Evolutionary conservation across 1,139 yeast genomes (phyloP), one percentile per base, ranked within the genome.

Genomic region (Candida sp.): DNA sequence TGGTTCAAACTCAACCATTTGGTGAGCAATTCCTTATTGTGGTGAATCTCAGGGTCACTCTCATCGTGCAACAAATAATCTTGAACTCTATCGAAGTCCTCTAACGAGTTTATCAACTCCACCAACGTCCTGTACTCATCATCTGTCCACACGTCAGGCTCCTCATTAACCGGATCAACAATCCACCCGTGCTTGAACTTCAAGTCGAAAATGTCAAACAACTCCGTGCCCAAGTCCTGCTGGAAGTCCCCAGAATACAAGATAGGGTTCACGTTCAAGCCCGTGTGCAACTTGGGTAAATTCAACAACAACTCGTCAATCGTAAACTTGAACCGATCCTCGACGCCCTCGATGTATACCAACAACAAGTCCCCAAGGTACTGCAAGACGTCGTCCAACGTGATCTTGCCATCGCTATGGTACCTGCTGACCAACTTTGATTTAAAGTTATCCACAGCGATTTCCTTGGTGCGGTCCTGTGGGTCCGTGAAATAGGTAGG

Each of bases 231-330:
- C 51, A 68, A 66, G 63, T 71, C 75, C 38, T 63, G 60, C n/a
- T 77, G 80, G 58, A 89, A 88, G 0, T 78, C 68, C 1, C 94
- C 94, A 58, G 83, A 80, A 12, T 62, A 54, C 58, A 93, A 82
- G 44, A 80, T 75, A 0, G 96, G 93, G 60, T 91, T 85, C 9
- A 92, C 86, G 46, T 84, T 80, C 44, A 92, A 73, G 0, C 98
- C 98, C 0, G 86, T 77, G 55, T 86, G 87, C 42, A 93, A 70
- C 37, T 75, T 69, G 0, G 97, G 96, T 42, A 93, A 70, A 39
- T 78, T 63, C 33, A 75, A 68, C 49, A 85, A 70, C 30, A 83
- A 70, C 17, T 66, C 58, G 53, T 73, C 75, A 4, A 76, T 58
- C 27, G 69, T 74, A 35, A 54, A 56, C 30, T 28, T 37, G 7